These are phyloP conservation scores for Kodamaea neixiangensis DNA, from an alignment of 805 yeast species.

Conservation along the genomic window DNA sequence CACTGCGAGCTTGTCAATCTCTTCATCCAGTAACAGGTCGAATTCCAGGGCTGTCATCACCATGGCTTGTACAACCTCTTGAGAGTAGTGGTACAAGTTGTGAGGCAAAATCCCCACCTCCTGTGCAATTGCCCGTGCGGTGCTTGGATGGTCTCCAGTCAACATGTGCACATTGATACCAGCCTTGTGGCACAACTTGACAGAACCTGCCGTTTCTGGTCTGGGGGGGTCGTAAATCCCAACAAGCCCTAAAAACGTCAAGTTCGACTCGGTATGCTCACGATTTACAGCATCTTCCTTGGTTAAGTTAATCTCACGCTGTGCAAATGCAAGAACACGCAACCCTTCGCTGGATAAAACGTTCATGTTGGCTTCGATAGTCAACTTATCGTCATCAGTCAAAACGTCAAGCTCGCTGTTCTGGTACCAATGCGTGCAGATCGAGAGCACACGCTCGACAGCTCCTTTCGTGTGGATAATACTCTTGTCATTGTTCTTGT, in stretches of 20 bases:
- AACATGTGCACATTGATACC: constrained; percentile 39
- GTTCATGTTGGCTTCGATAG: constrained; percentile 29
- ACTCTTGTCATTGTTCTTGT: constrained; percentile 13
- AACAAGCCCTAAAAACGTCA: constrained; percentile 30
- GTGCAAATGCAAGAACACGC: constrained; percentile 35
- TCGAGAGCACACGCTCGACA: constrained; percentile 29
- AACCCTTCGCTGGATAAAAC: constrained; percentile 31
- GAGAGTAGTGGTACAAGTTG: constrained; percentile 34
- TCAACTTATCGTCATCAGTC: constrained; percentile 20
- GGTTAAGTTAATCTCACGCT: constrained; percentile 17
- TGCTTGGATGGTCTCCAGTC: constrained; percentile 38
- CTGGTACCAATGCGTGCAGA: constrained; percentile 26
- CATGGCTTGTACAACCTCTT: constrained; percentile 47
- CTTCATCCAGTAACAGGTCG: constrained; percentile 59
- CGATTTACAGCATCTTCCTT: constrained; percentile 18
- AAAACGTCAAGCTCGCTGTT: constrained; percentile 15
- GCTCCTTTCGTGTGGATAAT: constrained; percentile 33
- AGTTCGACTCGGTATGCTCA: constrained; percentile 23
- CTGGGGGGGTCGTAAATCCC: constrained; percentile 41
- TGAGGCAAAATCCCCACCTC: constrained; percentile 45
- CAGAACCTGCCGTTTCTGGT: constrained; percentile 30
- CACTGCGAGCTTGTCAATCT: constrained; percentile 62
- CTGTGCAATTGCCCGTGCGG: constrained; percentile 38
- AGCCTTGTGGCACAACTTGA: constrained; percentile 32
- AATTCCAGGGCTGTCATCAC: constrained; percentile 76